Percentiles rank a stretch among this genome's conserved stretches.
Conservation (phyloP, 306 rosid species). For the Fagus sylvatica region DNA sequence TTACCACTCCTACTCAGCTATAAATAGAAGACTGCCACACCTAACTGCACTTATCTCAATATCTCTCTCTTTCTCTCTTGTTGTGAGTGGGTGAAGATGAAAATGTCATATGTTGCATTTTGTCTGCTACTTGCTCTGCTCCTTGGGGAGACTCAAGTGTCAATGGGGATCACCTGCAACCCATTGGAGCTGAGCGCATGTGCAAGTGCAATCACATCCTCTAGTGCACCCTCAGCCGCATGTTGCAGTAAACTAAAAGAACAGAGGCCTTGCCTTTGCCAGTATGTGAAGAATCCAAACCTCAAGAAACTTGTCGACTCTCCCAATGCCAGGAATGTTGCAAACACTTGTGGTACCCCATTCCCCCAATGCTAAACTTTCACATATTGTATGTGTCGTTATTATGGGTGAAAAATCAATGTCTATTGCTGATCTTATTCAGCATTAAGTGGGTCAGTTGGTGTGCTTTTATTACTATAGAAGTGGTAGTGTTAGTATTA, state of each 20-base stretch:
- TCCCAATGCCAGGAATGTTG: constrained; percentile 57
- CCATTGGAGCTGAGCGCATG: constrained; percentile 49
- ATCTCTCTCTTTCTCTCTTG: background rate
- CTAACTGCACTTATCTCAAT: constrained; percentile 5
- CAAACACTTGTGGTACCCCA: constrained; percentile 45
- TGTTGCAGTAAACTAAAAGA: constrained; percentile 55
- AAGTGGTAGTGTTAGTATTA: background rate
- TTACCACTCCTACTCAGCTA: constrained; percentile 12
- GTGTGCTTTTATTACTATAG: background rate
- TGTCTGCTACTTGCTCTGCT: constrained; percentile 25
- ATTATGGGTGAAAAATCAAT: background rate
- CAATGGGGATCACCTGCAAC: constrained; percentile 44
- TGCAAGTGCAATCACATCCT: constrained; percentile 39
- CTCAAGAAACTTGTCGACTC: constrained; percentile 54
- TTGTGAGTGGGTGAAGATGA: constrained; percentile 24
- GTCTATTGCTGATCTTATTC: background rate
- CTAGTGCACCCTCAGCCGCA: constrained; percentile 30
- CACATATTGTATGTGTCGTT: background rate
- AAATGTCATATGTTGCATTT: constrained; percentile 18
- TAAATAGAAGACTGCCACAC: constrained; percentile 29
- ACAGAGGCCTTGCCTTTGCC: constrained; percentile 63
- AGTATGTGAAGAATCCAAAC: constrained; percentile 49
- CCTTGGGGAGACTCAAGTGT: constrained; percentile 11
- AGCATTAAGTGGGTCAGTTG: background rate
- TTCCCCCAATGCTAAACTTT: constrained; percentile 43